Evolutionary conservation across 2,329 filamentous ascomycete species (phyloP), one percentile per base, ranked within the genome.

Genomic region (Amphichorda felina): DNA sequence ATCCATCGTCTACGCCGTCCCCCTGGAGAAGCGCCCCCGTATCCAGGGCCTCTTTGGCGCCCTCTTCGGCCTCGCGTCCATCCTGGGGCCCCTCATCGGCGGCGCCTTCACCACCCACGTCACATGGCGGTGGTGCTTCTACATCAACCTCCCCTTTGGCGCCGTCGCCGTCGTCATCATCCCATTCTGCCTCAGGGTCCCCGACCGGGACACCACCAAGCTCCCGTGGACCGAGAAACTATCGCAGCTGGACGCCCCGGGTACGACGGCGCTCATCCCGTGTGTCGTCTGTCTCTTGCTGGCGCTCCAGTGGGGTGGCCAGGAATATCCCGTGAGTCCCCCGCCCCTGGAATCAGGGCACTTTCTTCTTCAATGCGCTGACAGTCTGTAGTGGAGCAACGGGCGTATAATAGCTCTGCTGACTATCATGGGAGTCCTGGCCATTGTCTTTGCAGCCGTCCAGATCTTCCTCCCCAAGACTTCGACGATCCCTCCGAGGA

Each of bases 41-140:
- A 14, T 21, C 13, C 26, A 30, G 18, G 34, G 26, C 4, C 14
- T 36, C 10, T 30, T 36, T 24, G 34, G 34, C 9, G 34, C 34
- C 41, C 53, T 68, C 1, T 69, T 68, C 39, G 65, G 64, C 5
- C 38, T 68, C 4, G 57, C 64, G 7, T 66, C 63, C 0, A 63
- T 68, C 15, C 48, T 66, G 37, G 66, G 66, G 1, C 66, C 66
- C 10, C 49, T 70, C 9, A 47, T 70, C 7, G 66, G 66, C 7
- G 66, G 66, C 16, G 65, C 51, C 8, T 64, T 70, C 36, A 68
- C 64, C 5, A n/a, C 18, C 8, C 18, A 27, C 4, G 32, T 28
- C 3, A 36, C 27, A 8, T 40, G 38, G 38, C 18, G 38, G 6
- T 40, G 38, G 38, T 41, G 39, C 33, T 46, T 50, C 36, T 41